Evolutionary conservation across 148 eudicot species (phyloP), one percentile per base, ranked within the genome.

Genomic region (Amaranthus hypochondriacus): DNA sequence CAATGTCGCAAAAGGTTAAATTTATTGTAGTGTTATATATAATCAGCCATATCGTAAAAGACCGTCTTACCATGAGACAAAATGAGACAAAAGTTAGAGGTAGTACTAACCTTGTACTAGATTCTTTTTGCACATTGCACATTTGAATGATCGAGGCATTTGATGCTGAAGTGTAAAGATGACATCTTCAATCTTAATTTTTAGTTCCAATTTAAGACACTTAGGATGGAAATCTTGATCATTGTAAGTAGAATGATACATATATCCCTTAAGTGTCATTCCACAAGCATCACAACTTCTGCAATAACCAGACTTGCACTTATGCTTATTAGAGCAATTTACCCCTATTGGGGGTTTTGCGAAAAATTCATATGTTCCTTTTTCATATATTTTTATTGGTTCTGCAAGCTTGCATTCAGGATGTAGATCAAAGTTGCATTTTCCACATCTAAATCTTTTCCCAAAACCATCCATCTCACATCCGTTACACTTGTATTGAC

Each of bases 221-320:
- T 6, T 15, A 9, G 83, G 79, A 28, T 80, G 83, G 18, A 75
- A 72, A 51, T 80, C 83, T 44, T 7, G 39, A 2, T 53, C 72
- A 0, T 7, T 12, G 1, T 66, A 51, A 13, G 9, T 0, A 49
- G 64, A 58, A 49, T 75, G 83, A 56, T 80, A 80, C 2, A 71
- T 76, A 4, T 66, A 75, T 4, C 79, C 83, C 56, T 21, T 21
- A 51, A 75, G 18, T 1, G 72, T 57, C 83, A 51, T 58, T 48
- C 69, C 79, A 48, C 76, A 75, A 5, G 77, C 83, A 43, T 75
- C 75, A 44, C 79, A 75, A 49, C 73, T 58, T 56, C 73, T 60
- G 68, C 71, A 66, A 18, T 18, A 18, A 15, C 67, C 18, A 9
- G 48, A 75, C 5, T 28, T 28, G 39, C 39, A 28, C 39, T 57